Evolutionary conservation across 1,284 basidiomycete species (phyloP).

Genomic region (Puccinia coronata): DNA sequence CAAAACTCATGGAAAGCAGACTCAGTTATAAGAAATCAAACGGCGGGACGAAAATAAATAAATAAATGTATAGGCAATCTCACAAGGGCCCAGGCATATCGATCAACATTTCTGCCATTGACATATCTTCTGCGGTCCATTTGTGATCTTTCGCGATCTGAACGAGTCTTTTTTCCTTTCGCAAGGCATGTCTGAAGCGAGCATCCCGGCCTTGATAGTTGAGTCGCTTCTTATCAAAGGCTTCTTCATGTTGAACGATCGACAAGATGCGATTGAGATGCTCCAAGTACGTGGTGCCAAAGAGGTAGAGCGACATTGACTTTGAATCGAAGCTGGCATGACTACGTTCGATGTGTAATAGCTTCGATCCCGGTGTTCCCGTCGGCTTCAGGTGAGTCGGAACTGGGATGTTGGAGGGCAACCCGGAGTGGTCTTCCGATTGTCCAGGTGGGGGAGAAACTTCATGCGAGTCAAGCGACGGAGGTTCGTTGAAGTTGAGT

Average conservation of each 20-base stretch:
- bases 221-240: conserved; percentile 55
- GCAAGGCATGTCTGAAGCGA: conserved; percentile 55
- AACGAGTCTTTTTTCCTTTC: conserved; percentile 58
- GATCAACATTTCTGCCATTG: conserved; percentile 54
- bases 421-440: conserved; percentile 20
- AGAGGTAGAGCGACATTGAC: conserved; percentile 55
- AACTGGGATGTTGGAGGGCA: conserved; percentile 46
- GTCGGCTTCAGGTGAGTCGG: conserved; percentile 56
- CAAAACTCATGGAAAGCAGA: conserved; percentile 1
- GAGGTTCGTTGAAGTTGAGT: conserved; percentile 25
- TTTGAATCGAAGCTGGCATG: conserved; percentile 56
- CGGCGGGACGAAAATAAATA: background rate
- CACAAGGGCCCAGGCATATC: conserved; percentile 55
- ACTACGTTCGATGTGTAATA: conserved; percentile 55
- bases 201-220: conserved; percentile 56
- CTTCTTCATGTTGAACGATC: conserved; percentile 54
- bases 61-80: background rate
- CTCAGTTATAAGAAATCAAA: background rate
- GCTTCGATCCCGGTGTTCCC: conserved; percentile 53
- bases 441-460: conserved; percentile 11
- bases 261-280: conserved; percentile 53
- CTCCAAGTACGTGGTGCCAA: conserved; percentile 55
- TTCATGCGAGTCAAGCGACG: background rate
- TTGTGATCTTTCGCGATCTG: conserved; percentile 57
- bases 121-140: conserved; percentile 52